phyloP scores from a whole-genome alignment of 331 rosid genomes.

The Dryas integrifolia region DNA sequence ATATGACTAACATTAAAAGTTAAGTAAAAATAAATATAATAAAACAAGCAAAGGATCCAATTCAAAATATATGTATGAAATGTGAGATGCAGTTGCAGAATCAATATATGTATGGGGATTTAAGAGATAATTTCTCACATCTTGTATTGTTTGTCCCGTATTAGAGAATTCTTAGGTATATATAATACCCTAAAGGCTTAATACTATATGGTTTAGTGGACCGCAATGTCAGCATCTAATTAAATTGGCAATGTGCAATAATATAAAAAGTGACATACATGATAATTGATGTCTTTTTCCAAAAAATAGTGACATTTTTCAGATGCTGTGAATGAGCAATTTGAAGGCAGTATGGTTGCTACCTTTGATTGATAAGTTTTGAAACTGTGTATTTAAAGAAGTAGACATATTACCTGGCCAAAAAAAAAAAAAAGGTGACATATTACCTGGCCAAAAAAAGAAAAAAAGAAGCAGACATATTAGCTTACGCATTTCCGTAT shows the following conservation, averaged over 20 bases:
- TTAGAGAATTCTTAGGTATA: no score
- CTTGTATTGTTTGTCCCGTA: no score
- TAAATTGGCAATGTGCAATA: constrained; percentile 22
- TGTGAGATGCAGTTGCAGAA: no score
- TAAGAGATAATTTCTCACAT: no score
- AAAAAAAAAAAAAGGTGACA: no score
- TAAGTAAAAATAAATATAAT: no score
- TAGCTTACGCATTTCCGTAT: background rate
- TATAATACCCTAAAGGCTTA: background rate
- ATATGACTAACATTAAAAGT: no score
- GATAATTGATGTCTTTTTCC: constrained; percentile 8
- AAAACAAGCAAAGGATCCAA: no score
- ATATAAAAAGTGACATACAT: constrained; percentile 20
- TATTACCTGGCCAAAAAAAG: no score
- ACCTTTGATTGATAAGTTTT: constrained; percentile 19
- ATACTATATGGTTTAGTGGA: background rate
- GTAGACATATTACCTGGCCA: background rate
- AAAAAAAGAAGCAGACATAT: constrained; percentile 1
- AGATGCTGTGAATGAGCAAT: constrained; percentile 8
- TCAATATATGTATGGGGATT: no score
- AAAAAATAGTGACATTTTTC: constrained; percentile 8
- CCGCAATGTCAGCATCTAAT: constrained; percentile 24
- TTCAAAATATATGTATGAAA: no score
- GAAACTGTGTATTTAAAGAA: background rate
- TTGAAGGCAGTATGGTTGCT: constrained; percentile 3